Evolutionary conservation across 257 asterid species (phyloP), one percentile per base, ranked within the genome.

Genomic region (Penstemon newberryi): DNA sequence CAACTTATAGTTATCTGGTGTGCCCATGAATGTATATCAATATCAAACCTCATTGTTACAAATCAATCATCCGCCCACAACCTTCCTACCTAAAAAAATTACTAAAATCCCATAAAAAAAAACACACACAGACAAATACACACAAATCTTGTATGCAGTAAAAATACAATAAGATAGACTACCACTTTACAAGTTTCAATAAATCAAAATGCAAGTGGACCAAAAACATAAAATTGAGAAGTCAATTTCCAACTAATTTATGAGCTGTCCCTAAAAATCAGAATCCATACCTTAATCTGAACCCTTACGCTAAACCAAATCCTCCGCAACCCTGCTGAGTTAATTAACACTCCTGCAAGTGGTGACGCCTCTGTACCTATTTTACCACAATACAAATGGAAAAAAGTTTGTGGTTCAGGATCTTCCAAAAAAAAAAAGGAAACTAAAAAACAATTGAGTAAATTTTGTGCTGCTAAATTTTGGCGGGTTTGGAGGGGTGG

Each of bases 1-100:
- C 64, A 82, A 55, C 63, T 86, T 86, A 60, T 69, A 78, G 56
- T 67, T 70, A 63, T 88, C 88, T 56, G 77, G 73, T 38, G 89
- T 77, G 64, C 73, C 95, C 97, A 90, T 90, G 86, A 80, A 86
- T 54, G 69, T 70, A 77, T 41, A 53, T 19, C 66, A 67, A 58
- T 56, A 53, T 77, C 72, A 73, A 82, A 62, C 76, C 73, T 75
- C 84, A 81, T 82, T 65, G 62, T 82, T 78, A 66, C 38, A 73
- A 67, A 71, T 74, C 66, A 65, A 80, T 75, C 91, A 87, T 86
- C 81, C 65, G 76, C 83, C 74, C 73, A 25, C 79, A 15, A 75
- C 80, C 83, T 18, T 56, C 68, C 75, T 52, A 75, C 74, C 74
- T 77, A 78, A 66, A 70, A 70, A 45, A 73, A 61, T 75, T 63